phyloP scores from a whole-genome alignment of 306 rosid genomes.

The Citrullus amarus region DNA sequence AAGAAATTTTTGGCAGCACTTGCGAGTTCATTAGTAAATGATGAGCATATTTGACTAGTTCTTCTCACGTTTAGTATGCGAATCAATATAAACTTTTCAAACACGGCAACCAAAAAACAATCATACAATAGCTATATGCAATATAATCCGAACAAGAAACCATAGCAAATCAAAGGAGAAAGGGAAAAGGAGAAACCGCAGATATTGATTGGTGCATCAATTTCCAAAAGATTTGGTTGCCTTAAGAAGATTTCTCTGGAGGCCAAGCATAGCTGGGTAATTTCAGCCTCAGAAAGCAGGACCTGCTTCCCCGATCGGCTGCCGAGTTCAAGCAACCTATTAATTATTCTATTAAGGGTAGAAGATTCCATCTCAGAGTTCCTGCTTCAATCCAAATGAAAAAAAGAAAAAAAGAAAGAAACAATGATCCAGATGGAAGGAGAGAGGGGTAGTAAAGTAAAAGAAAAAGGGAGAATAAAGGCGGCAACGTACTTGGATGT shows the following conservation, averaged over 20 bases:
- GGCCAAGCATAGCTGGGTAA: slow-evolving; percentile 56
- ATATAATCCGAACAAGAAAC: neutral
- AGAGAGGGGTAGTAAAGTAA: slow-evolving; percentile 7
- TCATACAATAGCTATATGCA: neutral
- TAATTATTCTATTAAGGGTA: slow-evolving; percentile 54
- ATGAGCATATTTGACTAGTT: neutral
- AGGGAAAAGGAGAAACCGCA: slow-evolving; percentile 44
- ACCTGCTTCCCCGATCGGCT: slow-evolving; percentile 60
- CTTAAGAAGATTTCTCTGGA: slow-evolving; percentile 55
- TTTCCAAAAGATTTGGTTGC: slow-evolving; percentile 79
- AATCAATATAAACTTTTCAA: neutral
- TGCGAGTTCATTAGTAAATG: neutral
- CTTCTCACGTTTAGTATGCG: neutral
- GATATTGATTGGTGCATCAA: slow-evolving; percentile 75
- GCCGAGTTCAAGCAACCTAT: slow-evolving; percentile 54
- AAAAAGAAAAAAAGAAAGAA: neutral
- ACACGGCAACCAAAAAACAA: neutral
- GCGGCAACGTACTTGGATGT: slow-evolving; percentile 13
- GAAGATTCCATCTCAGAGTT: slow-evolving; percentile 39
- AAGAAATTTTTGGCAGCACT: no score
- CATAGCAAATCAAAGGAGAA: neutral
- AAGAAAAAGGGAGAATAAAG: slow-evolving; percentile 20
- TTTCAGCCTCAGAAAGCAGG: slow-evolving; percentile 62
- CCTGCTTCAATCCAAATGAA: neutral
- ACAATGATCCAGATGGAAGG: neutral